A percentile compares a stretch with the other conserved stretches of the same genome.
Conservation (phyloP, 345 rosid genomes). For the Gossypium mustelinum region DNA sequence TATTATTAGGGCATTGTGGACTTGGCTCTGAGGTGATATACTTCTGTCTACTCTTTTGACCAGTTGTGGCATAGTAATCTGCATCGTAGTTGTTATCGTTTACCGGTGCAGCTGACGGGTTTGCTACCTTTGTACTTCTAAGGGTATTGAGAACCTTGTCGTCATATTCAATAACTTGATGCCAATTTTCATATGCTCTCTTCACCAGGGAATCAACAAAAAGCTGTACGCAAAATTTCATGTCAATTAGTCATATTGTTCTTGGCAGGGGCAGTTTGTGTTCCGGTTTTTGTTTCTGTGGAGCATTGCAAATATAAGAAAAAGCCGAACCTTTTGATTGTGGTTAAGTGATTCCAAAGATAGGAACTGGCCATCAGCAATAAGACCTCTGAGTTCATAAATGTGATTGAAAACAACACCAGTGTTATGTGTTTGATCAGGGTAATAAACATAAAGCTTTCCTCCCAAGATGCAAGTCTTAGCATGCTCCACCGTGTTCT, state of each 20-base stretch:
- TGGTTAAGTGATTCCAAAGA: constrained; percentile 68
- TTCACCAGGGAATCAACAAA: constrained; percentile 80
- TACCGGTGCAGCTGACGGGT: constrained; percentile 25
- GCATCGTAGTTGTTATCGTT: constrained; percentile 20
- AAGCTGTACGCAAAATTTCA: constrained; percentile 41
- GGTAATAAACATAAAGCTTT: constrained; percentile 69
- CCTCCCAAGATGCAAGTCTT: constrained; percentile 86
- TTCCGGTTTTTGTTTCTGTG: neutral
- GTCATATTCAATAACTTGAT: constrained; percentile 73
- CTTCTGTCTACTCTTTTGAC: constrained; percentile 31
- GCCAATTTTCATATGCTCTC: constrained; percentile 88
- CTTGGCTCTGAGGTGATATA: constrained; percentile 34
- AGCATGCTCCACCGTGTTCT: constrained; percentile 86
- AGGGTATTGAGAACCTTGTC: constrained; percentile 64
- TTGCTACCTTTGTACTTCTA: constrained; percentile 32
- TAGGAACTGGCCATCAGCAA: constrained; percentile 70
- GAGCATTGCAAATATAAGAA: constrained; percentile 1
- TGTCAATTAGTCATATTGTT: neutral
- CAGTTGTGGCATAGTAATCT: constrained; percentile 20
- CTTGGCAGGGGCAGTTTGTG: neutral
- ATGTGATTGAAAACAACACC: constrained; percentile 84
- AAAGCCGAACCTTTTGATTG: constrained; percentile 59
- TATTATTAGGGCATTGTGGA: constrained; percentile 31
- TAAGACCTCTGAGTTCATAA: constrained; percentile 77
- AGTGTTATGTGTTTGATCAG: constrained; percentile 45